Conservation (phyloP, 371 early-diverging fungal genomes). For the Gilbertella persicaria region DNA sequence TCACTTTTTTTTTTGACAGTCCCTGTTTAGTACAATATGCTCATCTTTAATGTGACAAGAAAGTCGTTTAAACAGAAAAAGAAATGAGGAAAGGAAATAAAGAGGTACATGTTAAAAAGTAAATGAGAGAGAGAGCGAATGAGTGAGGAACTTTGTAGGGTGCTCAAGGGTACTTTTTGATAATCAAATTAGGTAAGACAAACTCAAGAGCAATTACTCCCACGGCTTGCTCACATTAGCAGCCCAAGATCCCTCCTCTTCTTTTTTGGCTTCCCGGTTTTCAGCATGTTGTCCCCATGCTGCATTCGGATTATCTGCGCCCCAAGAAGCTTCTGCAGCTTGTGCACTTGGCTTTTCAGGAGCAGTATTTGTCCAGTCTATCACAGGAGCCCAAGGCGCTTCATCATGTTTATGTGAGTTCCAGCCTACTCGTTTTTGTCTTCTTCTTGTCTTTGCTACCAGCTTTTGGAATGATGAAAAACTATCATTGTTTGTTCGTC, state of each 20-base stretch:
- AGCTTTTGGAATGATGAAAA: conserved; percentile 14
- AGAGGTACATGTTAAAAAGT: neutral
- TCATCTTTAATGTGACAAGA: too few relatives aligned
- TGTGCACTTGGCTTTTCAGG: conserved; percentile 6
- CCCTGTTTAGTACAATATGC: too few relatives aligned
- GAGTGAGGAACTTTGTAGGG: neutral
- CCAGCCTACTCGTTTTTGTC: conserved; percentile 30
- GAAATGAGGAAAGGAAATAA: neutral
- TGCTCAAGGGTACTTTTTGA: neutral
- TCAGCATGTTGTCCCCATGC: conserved; percentile 4
- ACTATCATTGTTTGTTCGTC: conserved; percentile 2
- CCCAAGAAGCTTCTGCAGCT: conserved; percentile 14
- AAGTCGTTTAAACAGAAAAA: neutral
- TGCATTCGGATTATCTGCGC: conserved; percentile 5
- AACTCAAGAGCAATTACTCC: conserved; percentile 1
- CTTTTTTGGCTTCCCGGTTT: conserved; percentile 10
- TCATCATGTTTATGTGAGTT: conserved; percentile 33
- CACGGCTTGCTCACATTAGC: conserved; percentile 22
- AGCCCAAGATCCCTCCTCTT: conserved; percentile 22
- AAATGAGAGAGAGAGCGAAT: neutral
- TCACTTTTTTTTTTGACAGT: too few relatives aligned
- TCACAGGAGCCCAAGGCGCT: conserved; percentile 26
- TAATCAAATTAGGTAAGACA: neutral
- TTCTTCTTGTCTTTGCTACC: conserved; percentile 6
- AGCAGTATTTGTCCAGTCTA: conserved; percentile 23